These are phyloP conservation scores for Sambucus nigra DNA, from an alignment of 129 eudicot genomes.

Conservation along the genomic window DNA sequence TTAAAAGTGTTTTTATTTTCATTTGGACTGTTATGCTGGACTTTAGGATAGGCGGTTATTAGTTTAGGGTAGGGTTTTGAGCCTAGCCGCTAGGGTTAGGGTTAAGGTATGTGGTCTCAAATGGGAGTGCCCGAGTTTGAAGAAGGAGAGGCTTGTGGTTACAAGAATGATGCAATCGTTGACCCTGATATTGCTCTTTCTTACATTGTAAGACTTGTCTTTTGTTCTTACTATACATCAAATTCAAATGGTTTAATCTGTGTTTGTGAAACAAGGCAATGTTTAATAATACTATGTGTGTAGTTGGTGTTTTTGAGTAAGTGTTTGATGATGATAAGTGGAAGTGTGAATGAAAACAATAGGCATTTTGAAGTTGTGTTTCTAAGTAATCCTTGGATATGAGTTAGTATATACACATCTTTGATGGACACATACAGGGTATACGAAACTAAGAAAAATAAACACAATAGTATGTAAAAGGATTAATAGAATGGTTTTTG, in stretches of 20 bases:
- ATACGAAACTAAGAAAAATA: neutral
- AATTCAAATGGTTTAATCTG: neutral
- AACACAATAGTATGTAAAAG: neutral
- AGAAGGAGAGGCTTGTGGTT: constrained; percentile 70
- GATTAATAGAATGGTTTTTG: neutral
- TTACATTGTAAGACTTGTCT: constrained; percentile 78
- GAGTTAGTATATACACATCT: neutral
- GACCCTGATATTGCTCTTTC: constrained; percentile 75
- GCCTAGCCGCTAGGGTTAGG: constrained; percentile 17
- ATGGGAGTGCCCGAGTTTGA: constrained; percentile 62
- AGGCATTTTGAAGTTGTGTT: neutral
- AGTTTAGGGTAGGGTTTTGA: constrained; percentile 34
- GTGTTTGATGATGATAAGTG: neutral
- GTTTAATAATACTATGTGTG: neutral
- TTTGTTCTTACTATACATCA: constrained; percentile 6
- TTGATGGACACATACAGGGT: too few relatives aligned
- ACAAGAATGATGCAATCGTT: constrained; percentile 38
- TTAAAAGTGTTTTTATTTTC: constrained; percentile 15
- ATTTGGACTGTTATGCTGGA: constrained; percentile 46
- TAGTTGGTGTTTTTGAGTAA: neutral
- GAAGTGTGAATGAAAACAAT: neutral
- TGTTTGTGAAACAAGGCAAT: neutral
- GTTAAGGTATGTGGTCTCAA: constrained; percentile 19
- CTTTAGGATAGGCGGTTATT: constrained; percentile 39
- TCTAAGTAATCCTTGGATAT: neutral